A percentile compares a stretch with the other conserved stretches of the same genome.
Evolutionary conservation across 352 stramenopile species (phyloP).

Genomic region (Pythium pyrilobum): DNA sequence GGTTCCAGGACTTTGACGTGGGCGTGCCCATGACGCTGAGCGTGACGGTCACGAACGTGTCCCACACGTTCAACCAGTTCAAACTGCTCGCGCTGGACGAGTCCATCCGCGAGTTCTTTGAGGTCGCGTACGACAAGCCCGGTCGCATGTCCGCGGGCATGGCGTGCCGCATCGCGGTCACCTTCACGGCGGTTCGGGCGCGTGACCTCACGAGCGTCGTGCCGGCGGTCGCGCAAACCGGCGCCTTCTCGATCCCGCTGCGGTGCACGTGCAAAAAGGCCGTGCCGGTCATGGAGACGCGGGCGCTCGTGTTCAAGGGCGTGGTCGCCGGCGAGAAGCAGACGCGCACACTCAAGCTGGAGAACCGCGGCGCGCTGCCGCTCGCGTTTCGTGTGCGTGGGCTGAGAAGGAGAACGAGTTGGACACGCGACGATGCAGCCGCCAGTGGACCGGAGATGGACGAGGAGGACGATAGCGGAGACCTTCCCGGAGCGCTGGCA

Average conservation of each 20-base stretch:
- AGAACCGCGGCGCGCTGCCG: constrained; percentile 70
- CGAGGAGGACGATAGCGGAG: neutral
- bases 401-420: neutral
- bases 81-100: constrained; percentile 75
- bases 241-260: constrained; percentile 71
- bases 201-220: constrained; percentile 66
- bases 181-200: constrained; percentile 54
- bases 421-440: neutral
- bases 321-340: constrained; percentile 78
- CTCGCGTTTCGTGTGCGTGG: constrained; percentile 37
- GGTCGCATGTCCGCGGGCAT: constrained; percentile 90
- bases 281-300: constrained; percentile 47
- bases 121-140: constrained; percentile 82
- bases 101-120: constrained; percentile 77
- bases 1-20: constrained; percentile 91
- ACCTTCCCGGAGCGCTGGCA: too few relatives aligned
- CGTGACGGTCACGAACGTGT: constrained; percentile 89
- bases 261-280: constrained; percentile 81
- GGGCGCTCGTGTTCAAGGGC: constrained; percentile 47
- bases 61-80: constrained; percentile 91
- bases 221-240: constrained; percentile 68
- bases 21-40: constrained; percentile 42
- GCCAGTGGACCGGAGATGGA: constrained; percentile 1
- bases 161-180: constrained; percentile 63
- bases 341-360: constrained; percentile 42